Base-by-base conservation (phyloP, 768 basidiomycete species). In the Tricholomella constricta region DNA sequence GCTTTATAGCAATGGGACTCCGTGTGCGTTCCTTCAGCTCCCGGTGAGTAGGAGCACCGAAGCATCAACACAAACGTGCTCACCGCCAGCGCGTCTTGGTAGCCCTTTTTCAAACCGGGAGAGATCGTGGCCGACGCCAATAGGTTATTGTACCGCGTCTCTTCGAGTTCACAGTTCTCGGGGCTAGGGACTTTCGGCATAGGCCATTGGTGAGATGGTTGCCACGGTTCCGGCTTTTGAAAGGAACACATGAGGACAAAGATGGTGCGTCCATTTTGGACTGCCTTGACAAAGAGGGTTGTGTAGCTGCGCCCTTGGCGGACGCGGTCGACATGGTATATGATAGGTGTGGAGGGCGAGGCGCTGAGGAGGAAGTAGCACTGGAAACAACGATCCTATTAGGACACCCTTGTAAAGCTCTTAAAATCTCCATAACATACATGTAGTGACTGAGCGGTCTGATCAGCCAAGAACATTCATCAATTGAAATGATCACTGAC, bases 281-380 rank as follows among this genome's bases (percentile, higher is more conserved):
- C 70, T 19, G 85, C 84, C 61, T 80, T 83, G 56, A 87, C 80
- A 17, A 72, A 78, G 45, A 83, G 81, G 3, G 90, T 90, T 42
- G 78, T 74, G 65, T 91, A 93, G 11, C 87, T 86, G 23, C 80
- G 79, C 40, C 90, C 91, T 54, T 91, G 78, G 5, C 91, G 85
- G 29, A 91, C 68, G 7, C 83, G 75, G 57, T 91, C 89, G 45
- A 94, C 88, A 56, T 80, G 80, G 67, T 93, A 93, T 45, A 91
- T 74, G 56, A 93, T 86, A 7, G 91, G 88, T 6, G 81, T 78
- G 3, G 86, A 75, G 0, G 86, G 78, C 11, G 89, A 89, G 8
- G 86, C 91, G 55, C 85, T 84, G 23, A 83, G 77, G 25, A 93
- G 73, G 65, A 94, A 94, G 62, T 94, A 94, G 60, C 88, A 91